Conservation (phyloP, 805 yeast genomes). For the Starmerella tilneyi region DNA sequence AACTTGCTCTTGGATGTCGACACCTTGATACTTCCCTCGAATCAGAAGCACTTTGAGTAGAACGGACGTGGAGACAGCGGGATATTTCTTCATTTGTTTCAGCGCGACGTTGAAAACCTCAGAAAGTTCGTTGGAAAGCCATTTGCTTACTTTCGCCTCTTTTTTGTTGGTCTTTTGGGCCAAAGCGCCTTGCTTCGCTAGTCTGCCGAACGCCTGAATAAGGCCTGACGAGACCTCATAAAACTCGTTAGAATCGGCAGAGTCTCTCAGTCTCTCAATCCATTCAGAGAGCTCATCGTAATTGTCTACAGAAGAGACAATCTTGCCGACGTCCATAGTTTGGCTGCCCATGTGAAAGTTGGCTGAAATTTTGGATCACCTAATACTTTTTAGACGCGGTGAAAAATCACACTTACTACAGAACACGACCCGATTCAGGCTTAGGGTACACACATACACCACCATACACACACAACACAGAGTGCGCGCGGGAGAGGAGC, state of each 20-base stretch:
- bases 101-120: slow-evolving; percentile 12
- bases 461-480: too few species aligned
- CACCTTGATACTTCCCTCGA: slow-evolving; percentile 38
- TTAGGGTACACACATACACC: too few species aligned
- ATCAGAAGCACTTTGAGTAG: slow-evolving; percentile 40
- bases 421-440: too few species aligned
- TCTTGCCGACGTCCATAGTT: slow-evolving; percentile 16
- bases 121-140: slow-evolving; percentile 22
- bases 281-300: slow-evolving; percentile 48
- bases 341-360: background rate
- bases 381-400: background rate
- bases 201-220: slow-evolving; percentile 40
- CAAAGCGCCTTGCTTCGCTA: slow-evolving; percentile 38
- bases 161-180: slow-evolving; percentile 41
- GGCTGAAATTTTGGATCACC: background rate
- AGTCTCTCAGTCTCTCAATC: slow-evolving; percentile 33
- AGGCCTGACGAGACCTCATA: slow-evolving; percentile 31
- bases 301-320: slow-evolving; percentile 26
- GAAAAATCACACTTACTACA: too few species aligned
- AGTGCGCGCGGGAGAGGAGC: background rate
- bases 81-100: background rate
- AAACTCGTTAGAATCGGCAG: slow-evolving; percentile 23
- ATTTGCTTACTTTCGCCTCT: slow-evolving; percentile 47
- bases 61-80: slow-evolving; percentile 37
- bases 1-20: slow-evolving; percentile 52